Evolutionary conservation across 1,284 basidiomycete species (phyloP).

Genomic region (Leccinum subrobustum): DNA sequence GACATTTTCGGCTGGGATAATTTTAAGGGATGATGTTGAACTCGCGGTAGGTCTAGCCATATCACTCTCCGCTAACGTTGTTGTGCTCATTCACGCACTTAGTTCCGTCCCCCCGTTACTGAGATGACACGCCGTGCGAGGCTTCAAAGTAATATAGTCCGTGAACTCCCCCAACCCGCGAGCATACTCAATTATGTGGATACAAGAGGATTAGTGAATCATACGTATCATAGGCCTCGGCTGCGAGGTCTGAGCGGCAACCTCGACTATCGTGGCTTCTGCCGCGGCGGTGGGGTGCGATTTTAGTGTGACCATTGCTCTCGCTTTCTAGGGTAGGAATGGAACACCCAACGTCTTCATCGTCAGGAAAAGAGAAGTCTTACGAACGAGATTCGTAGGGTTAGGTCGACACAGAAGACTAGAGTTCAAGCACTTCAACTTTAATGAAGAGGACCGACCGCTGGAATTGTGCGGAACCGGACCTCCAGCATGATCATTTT

Average conservation of each 20-base stretch:
- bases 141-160: conserved; percentile 26
- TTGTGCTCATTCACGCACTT: conserved; percentile 21
- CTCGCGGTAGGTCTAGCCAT: conserved; percentile 65
- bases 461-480: conserved; percentile 28
- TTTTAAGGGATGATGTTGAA: conserved; percentile 98
- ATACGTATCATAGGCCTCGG: conserved; percentile 30
- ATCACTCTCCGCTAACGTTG: conserved; percentile 15
- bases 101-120: conserved; percentile 71
- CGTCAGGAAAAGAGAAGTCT: conserved; percentile 34
- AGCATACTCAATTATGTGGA: conserved; percentile 27
- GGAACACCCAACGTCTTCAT: conserved; percentile 37
- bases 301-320: conserved; percentile 46
- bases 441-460: conserved; percentile 24
- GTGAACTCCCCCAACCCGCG: conserved; percentile 33
- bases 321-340: conserved; percentile 46
- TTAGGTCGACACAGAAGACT: conserved; percentile 34
- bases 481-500: conserved; percentile 1
- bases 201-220: conserved; percentile 30
- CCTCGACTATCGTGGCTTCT: conserved; percentile 25
- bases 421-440: conserved; percentile 34
- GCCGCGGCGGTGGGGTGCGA: conserved; percentile 33
- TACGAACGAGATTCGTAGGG: conserved; percentile 35
- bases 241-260: conserved; percentile 22
- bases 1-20: conserved; percentile 98
- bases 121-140: conserved; percentile 27